Evolutionary conservation across 78 protist species (phyloP), one percentile per base, ranked within the genome.

Genomic region (Dictyostelium firmibasis): DNA sequence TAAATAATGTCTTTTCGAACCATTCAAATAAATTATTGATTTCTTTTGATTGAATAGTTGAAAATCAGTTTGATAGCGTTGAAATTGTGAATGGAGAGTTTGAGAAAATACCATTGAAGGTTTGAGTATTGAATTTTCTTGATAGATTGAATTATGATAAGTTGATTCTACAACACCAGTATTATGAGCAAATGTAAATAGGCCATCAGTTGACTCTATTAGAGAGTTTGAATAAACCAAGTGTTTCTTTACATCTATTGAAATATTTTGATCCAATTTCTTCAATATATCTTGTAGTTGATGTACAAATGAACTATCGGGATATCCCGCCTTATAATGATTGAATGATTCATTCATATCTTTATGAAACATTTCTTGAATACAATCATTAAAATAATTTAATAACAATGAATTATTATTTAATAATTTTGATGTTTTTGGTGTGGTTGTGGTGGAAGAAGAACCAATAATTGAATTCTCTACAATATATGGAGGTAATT

Each of bases 311-410:
- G 79, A 72, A 6, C 33, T 13, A 72, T 25, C 16, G 10, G 79
- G 79, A 33, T 72, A 72, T 14, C 4, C 14, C 14, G 14, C 14
- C 14, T 33, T 33, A 31, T 72, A 72, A 16, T 33, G 35, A 18
- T 33, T 18, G 9, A 72, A 72, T 33, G 79, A 72, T 33, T 20
- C 25, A 13, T 72, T 18, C 44, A 72, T 33, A 72, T 33, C 25
- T 33, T 6, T 14, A 31, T 72, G 43, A 72, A 72, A 72, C 35
- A 31, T 29, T 9, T 33, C 79, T 72, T 72, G 79, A 27, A 72
- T 72, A 72, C 9, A 29, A 72, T 72, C 79, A 72, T 72, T 72
- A 72, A 72, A 72, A 72, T 72, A 72, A 72, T 72, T 72, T 72
- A 33, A 72, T 16, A 72, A 16, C 31, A 72, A 72, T 33, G 79